A percentile compares a stretch with the other conserved stretches of the same genome.
These are phyloP conservation scores for Populus deltoides DNA, from an alignment of 345 rosid genomes.

Conservation along the genomic window DNA sequence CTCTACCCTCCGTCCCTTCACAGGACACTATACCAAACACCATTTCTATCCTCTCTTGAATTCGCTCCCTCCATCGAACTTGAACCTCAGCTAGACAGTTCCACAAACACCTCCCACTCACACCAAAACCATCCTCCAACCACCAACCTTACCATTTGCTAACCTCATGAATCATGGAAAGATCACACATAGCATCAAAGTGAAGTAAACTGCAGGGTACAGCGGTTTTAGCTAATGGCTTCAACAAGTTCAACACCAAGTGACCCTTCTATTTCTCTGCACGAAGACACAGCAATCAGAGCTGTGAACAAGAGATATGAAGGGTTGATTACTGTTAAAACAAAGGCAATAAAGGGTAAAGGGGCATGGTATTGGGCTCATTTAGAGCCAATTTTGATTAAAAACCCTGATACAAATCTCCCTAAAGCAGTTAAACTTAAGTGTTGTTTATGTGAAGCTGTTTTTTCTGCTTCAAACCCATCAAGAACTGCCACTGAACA, in stretches of 20 bases:
- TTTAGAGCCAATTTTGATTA: constrained; percentile 28
- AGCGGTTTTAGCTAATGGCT: constrained; percentile 17
- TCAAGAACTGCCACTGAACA: constrained; percentile 58
- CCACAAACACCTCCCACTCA: not conserved
- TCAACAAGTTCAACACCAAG: constrained; percentile 28
- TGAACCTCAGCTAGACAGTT: not conserved
- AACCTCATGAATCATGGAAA: not conserved
- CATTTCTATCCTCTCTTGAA: not conserved
- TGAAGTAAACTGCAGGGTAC: not conserved
- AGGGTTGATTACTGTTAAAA: constrained; percentile 21
- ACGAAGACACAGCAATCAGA: constrained; percentile 20
- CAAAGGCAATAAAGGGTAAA: constrained; percentile 32
- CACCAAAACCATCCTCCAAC: not conserved
- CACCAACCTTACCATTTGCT: not conserved
- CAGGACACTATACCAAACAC: not conserved
- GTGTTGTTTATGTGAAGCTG: constrained; percentile 48
- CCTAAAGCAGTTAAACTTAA: constrained; percentile 54
- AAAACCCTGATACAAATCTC: constrained; percentile 34
- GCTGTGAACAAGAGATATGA: constrained; percentile 28
- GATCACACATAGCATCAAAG: not conserved
- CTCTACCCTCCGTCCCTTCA: not conserved
- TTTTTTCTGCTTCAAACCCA: constrained; percentile 58
- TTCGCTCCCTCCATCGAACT: not conserved
- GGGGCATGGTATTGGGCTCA: constrained; percentile 41
- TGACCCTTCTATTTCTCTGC: constrained; percentile 17